Evolutionary conservation across 2,329 filamentous ascomycete genomes (phyloP).

Genomic region (Botryotinia narcissicola): DNA sequence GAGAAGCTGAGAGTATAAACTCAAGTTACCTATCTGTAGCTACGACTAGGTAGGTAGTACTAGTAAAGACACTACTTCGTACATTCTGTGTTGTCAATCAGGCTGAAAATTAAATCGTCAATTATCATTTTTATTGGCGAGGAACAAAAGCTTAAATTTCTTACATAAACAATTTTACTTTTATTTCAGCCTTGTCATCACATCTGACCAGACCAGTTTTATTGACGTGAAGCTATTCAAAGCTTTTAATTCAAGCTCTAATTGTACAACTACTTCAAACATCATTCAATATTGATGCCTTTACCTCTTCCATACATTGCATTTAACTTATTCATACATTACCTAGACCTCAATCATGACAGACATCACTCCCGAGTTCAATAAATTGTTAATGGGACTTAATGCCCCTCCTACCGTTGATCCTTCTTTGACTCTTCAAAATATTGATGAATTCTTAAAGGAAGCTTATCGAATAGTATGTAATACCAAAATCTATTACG

Average conservation of each 20-base stretch:
- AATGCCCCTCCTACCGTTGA: conserved; percentile 48
- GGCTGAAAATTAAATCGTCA: not conserved
- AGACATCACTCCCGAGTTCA: conserved; percentile 67
- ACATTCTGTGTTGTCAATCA: not conserved
- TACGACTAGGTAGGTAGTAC: too few relatives aligned
- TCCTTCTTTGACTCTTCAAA: conserved; percentile 42
- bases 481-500: conserved; percentile 25
- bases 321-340: too few relatives aligned
- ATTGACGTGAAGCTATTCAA: not conserved
- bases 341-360: conserved; percentile 42
- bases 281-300: not conserved
- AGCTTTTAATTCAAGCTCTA: not conserved
- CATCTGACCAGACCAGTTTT: not conserved
- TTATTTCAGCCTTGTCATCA: conserved; percentile 3
- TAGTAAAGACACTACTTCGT: not conserved
- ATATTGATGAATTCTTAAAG: conserved; percentile 82
- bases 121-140: not conserved
- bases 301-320: too few relatives aligned
- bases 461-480: conserved; percentile 90
- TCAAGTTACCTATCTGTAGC: too few relatives aligned
- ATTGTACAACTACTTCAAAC: not conserved
- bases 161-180: not conserved
- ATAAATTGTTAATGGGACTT: conserved; percentile 62
- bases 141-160: not conserved
- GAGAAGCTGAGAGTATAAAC: too few relatives aligned